phyloP scores from a whole-genome alignment of 1,139 yeast genomes.

The Zygosaccharomyces pseudobailii region DNA sequence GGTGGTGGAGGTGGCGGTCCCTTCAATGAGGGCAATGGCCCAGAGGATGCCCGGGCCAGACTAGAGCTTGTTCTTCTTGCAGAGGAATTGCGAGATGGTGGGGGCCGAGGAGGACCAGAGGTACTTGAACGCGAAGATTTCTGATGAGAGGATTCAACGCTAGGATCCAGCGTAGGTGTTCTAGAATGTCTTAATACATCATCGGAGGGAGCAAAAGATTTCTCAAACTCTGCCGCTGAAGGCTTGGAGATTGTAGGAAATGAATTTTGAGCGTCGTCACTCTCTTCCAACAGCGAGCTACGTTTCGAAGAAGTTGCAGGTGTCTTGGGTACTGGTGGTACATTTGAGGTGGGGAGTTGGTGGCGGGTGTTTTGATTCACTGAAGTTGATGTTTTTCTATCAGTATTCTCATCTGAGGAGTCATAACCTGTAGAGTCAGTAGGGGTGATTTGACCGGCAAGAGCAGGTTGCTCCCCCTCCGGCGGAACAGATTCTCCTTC shows the following conservation, averaged over 20 bases:
- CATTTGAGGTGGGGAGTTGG: slow-evolving; percentile 13
- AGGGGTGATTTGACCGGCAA: slow-evolving; percentile 7
- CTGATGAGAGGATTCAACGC: neutral
- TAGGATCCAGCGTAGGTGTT: neutral
- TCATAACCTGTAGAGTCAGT: slow-evolving; percentile 44
- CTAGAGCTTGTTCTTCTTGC: neutral
- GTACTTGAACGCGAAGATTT: neutral
- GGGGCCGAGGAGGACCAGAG: slow-evolving; percentile 1
- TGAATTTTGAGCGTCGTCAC: neutral
- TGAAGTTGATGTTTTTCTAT: slow-evolving; percentile 11
- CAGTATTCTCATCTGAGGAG: slow-evolving; percentile 46
- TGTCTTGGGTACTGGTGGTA: slow-evolving; percentile 20
- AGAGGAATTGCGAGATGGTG: slow-evolving; percentile 1
- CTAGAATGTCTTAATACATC: neutral
- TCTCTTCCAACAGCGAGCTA: neutral
- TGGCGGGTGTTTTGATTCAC: neutral
- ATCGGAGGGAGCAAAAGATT: neutral
- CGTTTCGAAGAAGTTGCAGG: neutral
- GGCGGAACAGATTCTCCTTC: slow-evolving; percentile 2
- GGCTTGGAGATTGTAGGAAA: neutral
- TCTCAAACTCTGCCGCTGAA: neutral
- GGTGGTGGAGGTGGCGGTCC: neutral
- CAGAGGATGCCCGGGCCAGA: neutral
- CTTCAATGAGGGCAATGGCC: neutral
- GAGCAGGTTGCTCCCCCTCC: slow-evolving; percentile 1